Base-by-base conservation (phyloP, 805 yeast species). In the Hanseniaspora meyeri region DNA sequence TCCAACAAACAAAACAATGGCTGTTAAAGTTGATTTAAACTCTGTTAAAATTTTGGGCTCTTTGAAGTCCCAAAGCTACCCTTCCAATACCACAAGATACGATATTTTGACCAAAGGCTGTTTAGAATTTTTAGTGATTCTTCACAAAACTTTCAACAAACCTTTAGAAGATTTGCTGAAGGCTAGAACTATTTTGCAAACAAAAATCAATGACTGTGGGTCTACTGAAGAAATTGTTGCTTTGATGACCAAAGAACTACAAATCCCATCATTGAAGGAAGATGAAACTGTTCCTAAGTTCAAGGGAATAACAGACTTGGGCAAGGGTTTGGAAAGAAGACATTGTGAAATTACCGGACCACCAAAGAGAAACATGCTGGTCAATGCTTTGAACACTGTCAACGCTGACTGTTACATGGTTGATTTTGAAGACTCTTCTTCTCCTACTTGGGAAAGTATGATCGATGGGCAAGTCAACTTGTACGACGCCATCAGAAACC, bases 281-380 rank as follows among this genome's bases (percentile, higher is more conserved):
- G 86, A 85, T 63, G 77, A 83, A 29, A 24, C n/a, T n/a, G 47
- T 53, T 31, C 57, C 57, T 14, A 78, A 79, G 40, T 56, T 56
- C 14, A 79, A 77, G 61, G 90, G 93, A 62, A 80, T 83, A 20
- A 75, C 84, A 40, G 46, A 46, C 29, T 74, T 82, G 52, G 89
- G 87, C 42, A 83, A 82, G 43, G 88, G 89, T 51, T 72, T 85
- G 63, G 77, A 78, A 59, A 85, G 83, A 67, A 78, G 95, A 72
- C 78, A 88, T 66, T 82, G 80, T 46, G 93, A 85, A 70, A 85
- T 85, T 68, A 85, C 95, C 27, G 95, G 95, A 51, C 95, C 95
- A 20, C 85, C 90, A 55, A 85, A 84, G 66, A 78, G 91, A 61
- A 83, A 85, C 64, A 85, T 85, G 95, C 79, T 85, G 60, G 81